A percentile compares a stretch with the other conserved stretches of the same genome.
phyloP scores from a whole-genome alignment of 176 grass and related monocot species.

The Metroxylon sagu region DNA sequence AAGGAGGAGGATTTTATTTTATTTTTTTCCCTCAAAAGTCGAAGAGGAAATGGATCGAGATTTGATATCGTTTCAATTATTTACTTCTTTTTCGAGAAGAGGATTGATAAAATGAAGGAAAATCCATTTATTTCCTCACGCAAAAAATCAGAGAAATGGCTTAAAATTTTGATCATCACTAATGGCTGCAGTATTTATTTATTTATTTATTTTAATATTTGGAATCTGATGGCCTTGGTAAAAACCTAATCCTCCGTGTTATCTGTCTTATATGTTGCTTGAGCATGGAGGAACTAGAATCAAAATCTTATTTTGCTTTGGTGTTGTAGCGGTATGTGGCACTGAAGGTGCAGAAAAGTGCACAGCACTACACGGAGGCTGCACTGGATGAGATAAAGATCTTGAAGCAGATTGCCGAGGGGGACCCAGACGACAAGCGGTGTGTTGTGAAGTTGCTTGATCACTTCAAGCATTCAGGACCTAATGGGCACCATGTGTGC shows the following conservation, averaged over 20 bases:
- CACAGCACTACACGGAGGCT: slow-evolving; percentile 92
- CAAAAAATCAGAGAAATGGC: no score
- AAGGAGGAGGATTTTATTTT: not conserved
- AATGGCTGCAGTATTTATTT: no score
- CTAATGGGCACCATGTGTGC: slow-evolving; percentile 90
- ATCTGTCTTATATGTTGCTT: not conserved
- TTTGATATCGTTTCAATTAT: no score
- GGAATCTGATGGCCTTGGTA: no score
- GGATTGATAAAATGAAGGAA: no score
- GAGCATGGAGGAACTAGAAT: not conserved
- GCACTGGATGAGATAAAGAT: slow-evolving; percentile 99
- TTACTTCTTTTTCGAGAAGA: no score
- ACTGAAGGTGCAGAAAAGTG: slow-evolving; percentile 97
- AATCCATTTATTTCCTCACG: no score
- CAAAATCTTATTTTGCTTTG: slow-evolving; percentile 10
- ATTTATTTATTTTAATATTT: no score
- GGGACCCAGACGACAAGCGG: slow-evolving; percentile 47
- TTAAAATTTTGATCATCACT: no score
- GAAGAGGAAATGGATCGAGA: no score
- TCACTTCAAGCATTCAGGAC: slow-evolving; percentile 94
- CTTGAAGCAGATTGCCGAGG: slow-evolving; percentile 86
- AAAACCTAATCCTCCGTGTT: no score
- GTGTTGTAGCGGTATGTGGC: slow-evolving; percentile 73
- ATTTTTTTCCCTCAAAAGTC: no score
- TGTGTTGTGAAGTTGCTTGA: slow-evolving; percentile 98